These are phyloP conservation scores for Terfezia boudieri DNA, from an alignment of 495 filamentous ascomycete species.

Conservation along the genomic window DNA sequence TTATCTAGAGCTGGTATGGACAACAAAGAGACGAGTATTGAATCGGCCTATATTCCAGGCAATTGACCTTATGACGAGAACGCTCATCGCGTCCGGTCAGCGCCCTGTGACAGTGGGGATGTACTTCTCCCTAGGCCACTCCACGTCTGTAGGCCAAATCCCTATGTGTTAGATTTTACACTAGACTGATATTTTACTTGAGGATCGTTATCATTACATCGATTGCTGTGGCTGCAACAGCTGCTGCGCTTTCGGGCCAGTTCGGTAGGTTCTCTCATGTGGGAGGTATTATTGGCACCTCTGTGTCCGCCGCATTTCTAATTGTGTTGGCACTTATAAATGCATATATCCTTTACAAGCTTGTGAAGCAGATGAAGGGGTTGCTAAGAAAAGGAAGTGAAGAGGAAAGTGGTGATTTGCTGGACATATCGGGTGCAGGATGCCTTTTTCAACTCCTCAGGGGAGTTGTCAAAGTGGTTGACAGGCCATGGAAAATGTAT, in stretches of 20 bases:
- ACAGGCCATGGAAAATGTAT: constrained; percentile 96
- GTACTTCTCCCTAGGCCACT: constrained; percentile 89
- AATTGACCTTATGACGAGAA: constrained; percentile 86
- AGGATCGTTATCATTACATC: constrained; percentile 70
- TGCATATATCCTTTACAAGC: constrained; percentile 55
- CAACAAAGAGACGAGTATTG: not conserved
- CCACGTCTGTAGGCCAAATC: constrained; percentile 30
- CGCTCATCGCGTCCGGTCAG: constrained; percentile 70
- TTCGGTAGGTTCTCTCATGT: constrained; percentile 66
- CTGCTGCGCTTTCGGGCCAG: constrained; percentile 50
- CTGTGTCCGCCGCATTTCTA: constrained; percentile 60
- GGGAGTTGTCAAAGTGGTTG: constrained; percentile 59
- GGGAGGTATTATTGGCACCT: constrained; percentile 68
- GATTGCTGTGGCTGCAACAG: constrained; percentile 73
- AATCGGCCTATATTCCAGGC: constrained; percentile 27
- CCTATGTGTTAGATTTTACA: not conserved
- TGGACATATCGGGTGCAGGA: constrained; percentile 57
- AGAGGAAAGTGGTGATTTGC: constrained; percentile 23
- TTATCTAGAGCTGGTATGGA: not conserved
- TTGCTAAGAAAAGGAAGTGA: constrained; percentile 4
- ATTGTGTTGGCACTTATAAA: constrained; percentile 69
- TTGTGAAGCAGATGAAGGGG: constrained; percentile 40
- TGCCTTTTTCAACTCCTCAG: constrained; percentile 49
- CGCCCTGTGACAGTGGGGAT: constrained; percentile 80
- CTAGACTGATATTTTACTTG: constrained; percentile 13